Conservation (phyloP, 2,329 filamentous ascomycete genomes). For the Mollisiaceae sp. region DNA sequence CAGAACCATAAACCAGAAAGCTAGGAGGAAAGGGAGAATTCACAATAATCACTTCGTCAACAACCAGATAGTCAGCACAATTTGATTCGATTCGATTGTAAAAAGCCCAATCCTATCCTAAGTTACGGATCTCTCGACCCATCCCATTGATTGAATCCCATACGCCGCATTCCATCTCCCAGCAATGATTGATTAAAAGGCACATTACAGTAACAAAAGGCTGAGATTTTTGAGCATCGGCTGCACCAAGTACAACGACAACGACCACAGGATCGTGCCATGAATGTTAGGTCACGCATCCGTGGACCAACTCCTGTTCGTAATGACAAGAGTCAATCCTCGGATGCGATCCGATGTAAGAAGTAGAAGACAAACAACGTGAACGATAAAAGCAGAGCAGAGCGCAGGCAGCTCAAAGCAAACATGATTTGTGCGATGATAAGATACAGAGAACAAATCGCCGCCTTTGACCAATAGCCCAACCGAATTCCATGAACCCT, state of each 20-base stretch:
- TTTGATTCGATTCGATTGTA: not conserved
- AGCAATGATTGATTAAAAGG: no score
- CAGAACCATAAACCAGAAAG: no score
- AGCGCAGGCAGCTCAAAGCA: slow-evolving; percentile 16
- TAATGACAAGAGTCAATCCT: not conserved
- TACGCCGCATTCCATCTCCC: no score
- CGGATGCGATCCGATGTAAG: not conserved
- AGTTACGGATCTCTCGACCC: no score
- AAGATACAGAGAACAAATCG: slow-evolving; percentile 26
- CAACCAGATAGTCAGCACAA: no score
- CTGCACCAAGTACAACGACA: not conserved
- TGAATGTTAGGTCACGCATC: no score
- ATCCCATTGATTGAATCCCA: no score
- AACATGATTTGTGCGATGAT: slow-evolving; percentile 21
- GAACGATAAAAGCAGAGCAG: slow-evolving; percentile 10
- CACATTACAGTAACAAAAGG: not conserved
- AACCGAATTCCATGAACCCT: slow-evolving; percentile 2
- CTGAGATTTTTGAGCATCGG: not conserved
- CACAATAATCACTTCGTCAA: not conserved
- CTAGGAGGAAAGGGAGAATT: no score
- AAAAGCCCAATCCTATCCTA: not conserved
- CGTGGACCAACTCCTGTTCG: no score
- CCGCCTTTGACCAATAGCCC: slow-evolving; percentile 9
- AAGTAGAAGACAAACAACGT: not conserved
- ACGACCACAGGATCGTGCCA: not conserved